Percentiles rank a stretch among this genome's conserved stretches.
Evolutionary conservation across 805 yeast species (phyloP).

Genomic region (Candida gorgasii): DNA sequence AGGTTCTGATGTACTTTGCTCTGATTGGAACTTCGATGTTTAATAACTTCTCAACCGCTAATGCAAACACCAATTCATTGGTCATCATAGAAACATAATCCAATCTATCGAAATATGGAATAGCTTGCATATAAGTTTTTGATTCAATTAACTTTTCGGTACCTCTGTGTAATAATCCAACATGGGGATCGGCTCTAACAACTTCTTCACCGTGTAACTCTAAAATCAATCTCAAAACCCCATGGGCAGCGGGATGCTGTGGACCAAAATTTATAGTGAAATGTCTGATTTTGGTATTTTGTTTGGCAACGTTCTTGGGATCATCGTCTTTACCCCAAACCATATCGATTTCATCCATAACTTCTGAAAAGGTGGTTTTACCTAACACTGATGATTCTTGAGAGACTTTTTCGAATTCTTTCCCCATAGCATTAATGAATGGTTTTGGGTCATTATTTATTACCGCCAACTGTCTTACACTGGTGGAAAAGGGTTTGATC

Average conservation of each 20-base stretch:
- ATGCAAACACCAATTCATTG: slow-evolving; percentile 79
- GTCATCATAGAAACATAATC: slow-evolving; percentile 90
- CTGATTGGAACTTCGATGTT: slow-evolving; percentile 84
- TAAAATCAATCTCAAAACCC: slow-evolving; percentile 81
- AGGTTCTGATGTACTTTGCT: slow-evolving; percentile 79
- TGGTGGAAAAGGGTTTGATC: slow-evolving; percentile 4
- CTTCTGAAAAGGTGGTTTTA: slow-evolving; percentile 46
- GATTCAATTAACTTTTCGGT: slow-evolving; percentile 86
- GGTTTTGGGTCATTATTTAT: slow-evolving; percentile 29
- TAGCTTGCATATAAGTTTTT: slow-evolving; percentile 84
- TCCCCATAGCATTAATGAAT: slow-evolving; percentile 39
- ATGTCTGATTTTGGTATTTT: slow-evolving; percentile 67
- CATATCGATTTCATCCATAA: slow-evolving; percentile 47
- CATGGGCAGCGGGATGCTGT: slow-evolving; percentile 95
- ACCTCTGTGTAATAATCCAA: slow-evolving; percentile 84
- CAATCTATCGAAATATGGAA: slow-evolving; percentile 85
- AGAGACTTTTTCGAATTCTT: slow-evolving; percentile 35
- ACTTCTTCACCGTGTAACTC: slow-evolving; percentile 90
- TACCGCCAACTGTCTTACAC: slow-evolving; percentile 5
- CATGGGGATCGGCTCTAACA: slow-evolving; percentile 84
- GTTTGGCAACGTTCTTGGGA: slow-evolving; percentile 42
- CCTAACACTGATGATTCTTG: slow-evolving; percentile 34
- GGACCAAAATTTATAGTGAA: slow-evolving; percentile 92
- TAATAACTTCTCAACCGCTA: slow-evolving; percentile 82
- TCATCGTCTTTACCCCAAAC: slow-evolving; percentile 45